A percentile compares a stretch with the other conserved stretches of the same genome.
phyloP scores from a whole-genome alignment of 2,329 filamentous ascomycete species.

The Diaporthe amygdali region DNA sequence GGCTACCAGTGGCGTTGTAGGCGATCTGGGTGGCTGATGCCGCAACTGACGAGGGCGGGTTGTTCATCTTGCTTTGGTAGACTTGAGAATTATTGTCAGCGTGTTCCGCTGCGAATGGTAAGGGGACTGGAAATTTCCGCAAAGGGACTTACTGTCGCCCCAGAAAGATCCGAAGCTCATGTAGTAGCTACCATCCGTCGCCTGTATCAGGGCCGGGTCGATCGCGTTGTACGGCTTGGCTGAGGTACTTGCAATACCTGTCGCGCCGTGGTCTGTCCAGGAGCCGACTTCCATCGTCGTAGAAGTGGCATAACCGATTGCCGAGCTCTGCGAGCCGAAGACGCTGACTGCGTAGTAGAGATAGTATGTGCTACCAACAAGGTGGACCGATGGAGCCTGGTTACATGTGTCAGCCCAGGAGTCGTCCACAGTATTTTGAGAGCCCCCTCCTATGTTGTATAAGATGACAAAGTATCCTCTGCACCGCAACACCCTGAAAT shows the following conservation, averaged over 20 bases:
- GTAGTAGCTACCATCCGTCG: slow-evolving; percentile 38
- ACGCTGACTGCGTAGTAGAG: slow-evolving; percentile 72
- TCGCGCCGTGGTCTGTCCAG: slow-evolving; percentile 58
- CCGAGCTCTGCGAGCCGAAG: slow-evolving; percentile 65
- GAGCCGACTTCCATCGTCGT: slow-evolving; percentile 38
- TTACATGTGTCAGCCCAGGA: neutral
- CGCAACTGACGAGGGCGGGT: slow-evolving; percentile 36
- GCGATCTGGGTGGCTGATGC: slow-evolving; percentile 50
- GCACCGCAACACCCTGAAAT: neutral
- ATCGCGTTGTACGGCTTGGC: slow-evolving; percentile 57
- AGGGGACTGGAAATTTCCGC: neutral
- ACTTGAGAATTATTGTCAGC: slow-evolving; percentile 32
- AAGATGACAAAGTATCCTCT: neutral
- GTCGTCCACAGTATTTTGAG: too few relatives aligned
- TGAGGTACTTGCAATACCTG: slow-evolving; percentile 46
- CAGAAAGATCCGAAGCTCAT: slow-evolving; percentile 69
- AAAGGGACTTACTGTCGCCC: slow-evolving; percentile 42
- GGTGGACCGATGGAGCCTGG: slow-evolving; percentile 67
- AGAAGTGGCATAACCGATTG: slow-evolving; percentile 60
- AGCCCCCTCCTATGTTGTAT: too few relatives aligned
- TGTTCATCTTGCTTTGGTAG: slow-evolving; percentile 55
- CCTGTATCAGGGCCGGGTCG: slow-evolving; percentile 52
- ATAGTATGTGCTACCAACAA: slow-evolving; percentile 64
- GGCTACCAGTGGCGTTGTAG: slow-evolving; percentile 52
- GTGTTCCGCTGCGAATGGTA: neutral